Conservation (phyloP, 805 yeast genomes). For the Ogataea paraovalis region DNA sequence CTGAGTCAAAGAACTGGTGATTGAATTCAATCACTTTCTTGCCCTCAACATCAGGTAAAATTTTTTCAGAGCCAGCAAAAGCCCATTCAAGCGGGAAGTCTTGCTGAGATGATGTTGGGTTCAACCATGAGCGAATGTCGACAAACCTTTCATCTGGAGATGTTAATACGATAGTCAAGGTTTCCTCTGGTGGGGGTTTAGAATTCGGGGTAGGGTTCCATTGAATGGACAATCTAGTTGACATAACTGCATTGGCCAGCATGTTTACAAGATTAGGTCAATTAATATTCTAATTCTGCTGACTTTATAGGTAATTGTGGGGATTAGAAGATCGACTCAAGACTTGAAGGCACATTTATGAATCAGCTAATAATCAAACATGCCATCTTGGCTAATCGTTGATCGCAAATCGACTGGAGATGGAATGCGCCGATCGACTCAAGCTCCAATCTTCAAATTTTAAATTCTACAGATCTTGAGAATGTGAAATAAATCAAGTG, state of each 20-base stretch:
- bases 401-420: no score
- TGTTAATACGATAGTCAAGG: constrained; percentile 46
- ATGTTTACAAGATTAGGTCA: neutral
- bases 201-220: constrained; percentile 42
- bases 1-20: constrained; percentile 40
- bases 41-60: constrained; percentile 22
- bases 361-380: no score
- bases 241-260: constrained; percentile 11
- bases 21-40: constrained; percentile 37
- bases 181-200: constrained; percentile 31
- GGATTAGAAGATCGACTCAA: no score
- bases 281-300: no score
- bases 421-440: neutral
- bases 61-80: constrained; percentile 47
- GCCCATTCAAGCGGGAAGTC: constrained; percentile 56
- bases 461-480: no score
- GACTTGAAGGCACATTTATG: no score
- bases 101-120: constrained; percentile 15
- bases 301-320: no score
- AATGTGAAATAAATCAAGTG: no score
- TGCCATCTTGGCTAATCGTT: no score
- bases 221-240: constrained; percentile 48
- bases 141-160: constrained; percentile 43
- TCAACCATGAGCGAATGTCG: constrained; percentile 31
- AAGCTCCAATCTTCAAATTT: no score